Evolutionary conservation across 371 early-diverging fungal species (phyloP), one percentile per base, ranked within the genome.

Genomic region (Apophysomyces ossiformis): DNA sequence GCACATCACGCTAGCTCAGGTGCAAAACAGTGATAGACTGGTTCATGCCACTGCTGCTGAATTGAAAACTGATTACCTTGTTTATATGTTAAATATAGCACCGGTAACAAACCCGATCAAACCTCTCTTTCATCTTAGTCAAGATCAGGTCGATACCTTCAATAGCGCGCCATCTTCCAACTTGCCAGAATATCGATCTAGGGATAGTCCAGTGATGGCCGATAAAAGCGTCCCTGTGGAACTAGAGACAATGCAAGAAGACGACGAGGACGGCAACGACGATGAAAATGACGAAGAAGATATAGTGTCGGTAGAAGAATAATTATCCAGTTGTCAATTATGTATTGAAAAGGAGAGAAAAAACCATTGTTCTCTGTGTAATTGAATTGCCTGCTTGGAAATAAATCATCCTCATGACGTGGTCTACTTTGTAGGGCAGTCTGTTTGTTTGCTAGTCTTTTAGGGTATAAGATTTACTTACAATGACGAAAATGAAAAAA

Each of bases 141-240:
- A 50, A 50, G 54, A 21, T 26, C 54, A 50, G 8, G 16, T 50
- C 5, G 2, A 50, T 9, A 9, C 54, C 9, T 50, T 50, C 2
- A 50, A 50, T 26, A 26, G 2, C 21, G 35, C 54, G 5, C n/a
- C 21, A 7, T 16, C 18, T 9, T 50, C 54, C 8, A 50, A 50
- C 21, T 21, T 50, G 9, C 54, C 54, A 21, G 54, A 50, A 21
- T 50, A 50, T 21, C 54, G 21, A 6, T 50, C 54, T 50, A 16
- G 21, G 0, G 54, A 50, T 50, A 50, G 54, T 21, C 54, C 54
- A 7, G 54, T 50, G 7, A 50, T 50, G 54, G 54, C 54, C 9
- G 54, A 50, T 50, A 50, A 50, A 50, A 50, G 54, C 21, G 21
- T 50, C 7, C 54, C 54, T 21, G 54, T 50, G 21, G 54, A 50